Evolutionary conservation across 371 early-diverging fungal genomes (phyloP).

Genomic region (Mucor mucedo): DNA sequence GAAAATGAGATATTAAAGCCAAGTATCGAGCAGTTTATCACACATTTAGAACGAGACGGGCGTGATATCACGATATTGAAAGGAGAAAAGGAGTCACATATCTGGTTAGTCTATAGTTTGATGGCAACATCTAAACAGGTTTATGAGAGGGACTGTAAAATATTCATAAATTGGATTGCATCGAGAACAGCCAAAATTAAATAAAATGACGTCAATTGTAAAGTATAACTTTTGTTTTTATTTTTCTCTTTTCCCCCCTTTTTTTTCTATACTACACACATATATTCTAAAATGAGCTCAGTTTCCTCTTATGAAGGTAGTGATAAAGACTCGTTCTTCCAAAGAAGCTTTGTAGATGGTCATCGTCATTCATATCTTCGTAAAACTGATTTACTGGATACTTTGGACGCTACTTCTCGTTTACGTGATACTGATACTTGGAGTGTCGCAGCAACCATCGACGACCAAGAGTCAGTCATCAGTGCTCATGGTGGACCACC

Average conservation of each 20-base stretch:
- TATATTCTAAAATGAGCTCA: conserved; percentile 38
- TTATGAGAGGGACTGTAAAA: conserved; percentile 11
- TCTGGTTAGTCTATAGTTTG: conserved; percentile 9
- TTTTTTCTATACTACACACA: conserved; percentile 6
- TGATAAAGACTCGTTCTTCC: conserved; percentile 47
- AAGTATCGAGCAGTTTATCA: conserved; percentile 14
- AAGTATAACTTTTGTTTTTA: neutral
- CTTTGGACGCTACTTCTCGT: conserved; percentile 36
- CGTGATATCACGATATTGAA: conserved; percentile 8
- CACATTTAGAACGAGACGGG: neutral
- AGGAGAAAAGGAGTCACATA: conserved; percentile 9
- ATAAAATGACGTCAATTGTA: conserved; percentile 4
- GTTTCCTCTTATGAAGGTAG: conserved; percentile 57
- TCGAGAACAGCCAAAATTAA: neutral
- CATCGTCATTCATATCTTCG: conserved; percentile 49
- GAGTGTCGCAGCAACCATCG: conserved; percentile 61
- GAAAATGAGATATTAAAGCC: conserved; percentile 14
- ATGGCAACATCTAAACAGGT: conserved; percentile 9
- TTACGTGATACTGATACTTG: conserved; percentile 53
- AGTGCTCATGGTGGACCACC: conserved; percentile 49
- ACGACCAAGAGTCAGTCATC: conserved; percentile 57
- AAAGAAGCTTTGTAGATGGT: conserved; percentile 37
- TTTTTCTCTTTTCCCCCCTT: conserved; percentile 5
- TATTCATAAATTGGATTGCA: conserved; percentile 15
- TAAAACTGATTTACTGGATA: conserved; percentile 56